Evolutionary conservation across 257 asterid species (phyloP).

Genomic region (Petunia secreta): DNA sequence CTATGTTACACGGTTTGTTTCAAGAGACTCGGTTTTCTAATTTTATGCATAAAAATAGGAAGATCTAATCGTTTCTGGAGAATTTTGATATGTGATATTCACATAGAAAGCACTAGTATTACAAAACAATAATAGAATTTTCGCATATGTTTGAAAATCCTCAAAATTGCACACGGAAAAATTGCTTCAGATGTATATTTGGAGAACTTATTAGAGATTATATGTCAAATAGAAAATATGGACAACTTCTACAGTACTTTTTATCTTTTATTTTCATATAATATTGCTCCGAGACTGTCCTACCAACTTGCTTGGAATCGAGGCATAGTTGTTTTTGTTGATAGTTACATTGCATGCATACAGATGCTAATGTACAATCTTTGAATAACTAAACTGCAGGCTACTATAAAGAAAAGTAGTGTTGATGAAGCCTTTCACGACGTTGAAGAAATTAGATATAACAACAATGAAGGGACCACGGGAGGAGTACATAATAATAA

Average conservation of each 20-base stretch:
- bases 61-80: neutral
- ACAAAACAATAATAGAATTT: neutral
- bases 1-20: neutral
- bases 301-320: too few species aligned
- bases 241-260: too few species aligned
- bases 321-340: too few species aligned
- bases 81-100: neutral
- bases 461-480: constrained; percentile 16
- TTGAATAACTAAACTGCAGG: constrained; percentile 34
- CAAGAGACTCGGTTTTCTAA: neutral
- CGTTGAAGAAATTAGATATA: constrained; percentile 23
- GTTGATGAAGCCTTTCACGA: constrained; percentile 25
- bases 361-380: neutral
- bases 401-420: constrained; percentile 10
- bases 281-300: too few species aligned
- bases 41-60: neutral
- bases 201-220: too few species aligned
- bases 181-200: too few species aligned
- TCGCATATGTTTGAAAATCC: neutral
- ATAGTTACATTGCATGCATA: neutral
- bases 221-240: too few species aligned
- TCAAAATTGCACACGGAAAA: too few species aligned
- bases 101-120: neutral
- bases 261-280: too few species aligned
- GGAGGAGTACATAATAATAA: constrained; percentile 7